Evolutionary conservation across 164 flowering plant genomes (phyloP).

Genomic region (Protea cynaroides): DNA sequence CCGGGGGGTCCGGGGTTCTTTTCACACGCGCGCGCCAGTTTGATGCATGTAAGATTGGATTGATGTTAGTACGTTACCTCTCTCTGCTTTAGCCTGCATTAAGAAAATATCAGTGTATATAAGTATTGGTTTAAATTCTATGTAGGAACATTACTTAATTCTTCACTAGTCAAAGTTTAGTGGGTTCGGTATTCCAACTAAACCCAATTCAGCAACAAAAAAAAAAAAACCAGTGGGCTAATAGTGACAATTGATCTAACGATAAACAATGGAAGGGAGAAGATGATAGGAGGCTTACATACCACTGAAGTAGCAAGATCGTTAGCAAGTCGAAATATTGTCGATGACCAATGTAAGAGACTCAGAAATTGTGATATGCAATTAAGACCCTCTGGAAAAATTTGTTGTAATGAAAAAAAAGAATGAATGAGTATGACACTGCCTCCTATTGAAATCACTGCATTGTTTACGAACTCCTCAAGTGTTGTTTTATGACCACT

Average conservation of each 20-base stretch:
- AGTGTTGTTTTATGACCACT: conserved; percentile 15
- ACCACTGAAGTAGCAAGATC: conserved; percentile 30
- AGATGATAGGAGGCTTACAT: too few relatives aligned
- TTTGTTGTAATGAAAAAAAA: conserved; percentile 7
- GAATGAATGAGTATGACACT: conserved; percentile 11
- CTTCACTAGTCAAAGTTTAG: too few relatives aligned
- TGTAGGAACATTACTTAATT: too few relatives aligned
- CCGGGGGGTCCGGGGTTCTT: too few relatives aligned
- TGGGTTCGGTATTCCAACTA: too few relatives aligned
- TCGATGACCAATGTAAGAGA: conserved; percentile 11
- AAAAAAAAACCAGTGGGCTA: too few relatives aligned
- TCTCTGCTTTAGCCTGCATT: conserved; percentile 13
- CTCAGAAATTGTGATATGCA: conserved; percentile 2
- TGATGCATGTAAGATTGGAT: conserved; percentile 24
- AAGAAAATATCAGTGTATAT: too few relatives aligned
- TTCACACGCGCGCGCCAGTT: too few relatives aligned
- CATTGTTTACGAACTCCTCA: conserved; percentile 13
- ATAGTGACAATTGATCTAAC: too few relatives aligned
- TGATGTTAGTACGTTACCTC: conserved; percentile 15
- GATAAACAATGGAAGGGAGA: too few relatives aligned
- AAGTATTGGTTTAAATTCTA: too few relatives aligned
- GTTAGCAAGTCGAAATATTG: conserved; percentile 17
- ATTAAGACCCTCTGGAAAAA: conserved; percentile 5
- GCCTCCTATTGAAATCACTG: conserved; percentile 15
- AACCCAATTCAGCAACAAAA: too few relatives aligned